A percentile compares a stretch with the other conserved stretches of the same genome.
These are phyloP conservation scores for Colletotrichum navitas DNA, from an alignment of 2,329 filamentous ascomycete genomes.

Conservation along the genomic window DNA sequence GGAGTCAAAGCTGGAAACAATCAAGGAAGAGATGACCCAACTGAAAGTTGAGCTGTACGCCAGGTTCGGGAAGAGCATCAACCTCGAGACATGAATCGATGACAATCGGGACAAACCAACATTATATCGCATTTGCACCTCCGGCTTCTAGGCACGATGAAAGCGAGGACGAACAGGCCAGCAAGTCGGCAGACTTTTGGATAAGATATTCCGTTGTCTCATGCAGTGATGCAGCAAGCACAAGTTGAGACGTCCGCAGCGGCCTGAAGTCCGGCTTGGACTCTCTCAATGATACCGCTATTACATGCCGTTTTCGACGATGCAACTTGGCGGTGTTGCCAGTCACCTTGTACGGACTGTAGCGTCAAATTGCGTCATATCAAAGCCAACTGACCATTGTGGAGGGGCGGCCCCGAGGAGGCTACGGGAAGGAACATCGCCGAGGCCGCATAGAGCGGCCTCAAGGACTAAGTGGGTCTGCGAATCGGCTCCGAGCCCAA, in stretches of 20 bases:
- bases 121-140: slow-evolving; percentile 8
- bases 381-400: slow-evolving; percentile 29
- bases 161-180: neutral
- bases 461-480: slow-evolving; percentile 23
- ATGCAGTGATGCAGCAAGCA: neutral
- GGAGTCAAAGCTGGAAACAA: slow-evolving; percentile 79
- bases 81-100: slow-evolving; percentile 81
- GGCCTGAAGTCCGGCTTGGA: neutral
- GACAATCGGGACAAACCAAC: slow-evolving; percentile 17
- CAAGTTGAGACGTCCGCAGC: neutral
- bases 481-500: slow-evolving; percentile 39
- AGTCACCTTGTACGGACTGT: slow-evolving; percentile 20
- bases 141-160: neutral
- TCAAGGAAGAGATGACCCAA: slow-evolving; percentile 88
- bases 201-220: neutral
- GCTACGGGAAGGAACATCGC: slow-evolving; percentile 30
- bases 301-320: neutral
- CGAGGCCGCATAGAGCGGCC: slow-evolving; percentile 29
- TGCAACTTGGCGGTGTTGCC: slow-evolving; percentile 9
- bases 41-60: slow-evolving; percentile 95
- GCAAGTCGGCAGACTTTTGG: neutral
- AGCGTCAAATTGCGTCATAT: slow-evolving; percentile 23
- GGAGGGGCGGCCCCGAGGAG: slow-evolving; percentile 29
- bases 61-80: slow-evolving; percentile 96
- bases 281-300: neutral